Percentiles rank a stretch among this genome's conserved stretches.
Conservation (phyloP, 202 grass and related monocot genomes). For the Panicum virgatum region DNA sequence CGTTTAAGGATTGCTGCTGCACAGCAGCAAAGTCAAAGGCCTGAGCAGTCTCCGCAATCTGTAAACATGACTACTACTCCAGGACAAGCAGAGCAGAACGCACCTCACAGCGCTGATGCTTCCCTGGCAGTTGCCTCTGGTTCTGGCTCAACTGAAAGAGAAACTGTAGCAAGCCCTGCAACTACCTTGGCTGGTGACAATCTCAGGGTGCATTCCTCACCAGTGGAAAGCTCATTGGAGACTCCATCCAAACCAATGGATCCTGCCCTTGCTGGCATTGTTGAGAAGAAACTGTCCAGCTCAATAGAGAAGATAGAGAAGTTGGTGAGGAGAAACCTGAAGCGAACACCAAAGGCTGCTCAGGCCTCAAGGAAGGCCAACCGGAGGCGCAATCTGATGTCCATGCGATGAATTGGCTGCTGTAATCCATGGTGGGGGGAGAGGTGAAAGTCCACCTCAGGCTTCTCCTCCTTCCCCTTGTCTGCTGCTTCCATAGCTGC, state of each 20-base stretch:
- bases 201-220: constrained; percentile 29
- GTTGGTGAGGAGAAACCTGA: constrained; percentile 70
- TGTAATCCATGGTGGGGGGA: constrained; percentile 24
- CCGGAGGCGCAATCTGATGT: constrained; percentile 66
- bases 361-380: constrained; percentile 46
- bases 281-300: constrained; percentile 62
- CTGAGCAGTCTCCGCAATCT: constrained; percentile 32
- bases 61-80: neutral
- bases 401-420: constrained; percentile 66
- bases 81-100: constrained; percentile 27
- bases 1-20: constrained; percentile 43
- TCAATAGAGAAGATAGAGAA: constrained; percentile 86
- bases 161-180: constrained; percentile 31
- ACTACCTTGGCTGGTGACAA: constrained; percentile 12
- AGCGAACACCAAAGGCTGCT: constrained; percentile 45
- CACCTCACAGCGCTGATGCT: constrained; percentile 21
- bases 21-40: constrained; percentile 35
- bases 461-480: constrained; percentile 15
- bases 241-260: constrained; percentile 45
- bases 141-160: constrained; percentile 34
- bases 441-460: constrained; percentile 43
- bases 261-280: constrained; percentile 40
- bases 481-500: constrained; percentile 41
- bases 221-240: constrained; percentile 35
- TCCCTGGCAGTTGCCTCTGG: constrained; percentile 33